Evolutionary conservation across 2,329 filamentous ascomycete species (phyloP).

Genomic region (Proliferodiscus dingleyae): DNA sequence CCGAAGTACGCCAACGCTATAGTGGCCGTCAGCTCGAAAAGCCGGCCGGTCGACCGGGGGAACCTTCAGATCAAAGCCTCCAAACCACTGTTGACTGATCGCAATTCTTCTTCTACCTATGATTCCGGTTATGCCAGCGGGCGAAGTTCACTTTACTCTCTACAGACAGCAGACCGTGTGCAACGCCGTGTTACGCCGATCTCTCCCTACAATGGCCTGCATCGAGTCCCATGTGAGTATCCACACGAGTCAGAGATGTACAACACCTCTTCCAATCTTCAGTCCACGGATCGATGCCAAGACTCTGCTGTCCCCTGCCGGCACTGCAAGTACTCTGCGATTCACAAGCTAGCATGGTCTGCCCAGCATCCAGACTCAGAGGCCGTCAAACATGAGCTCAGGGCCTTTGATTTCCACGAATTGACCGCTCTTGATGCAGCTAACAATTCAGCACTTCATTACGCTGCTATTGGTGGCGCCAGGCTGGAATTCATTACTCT

Average conservation of each 20-base stretch:
- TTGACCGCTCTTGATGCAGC: constrained; percentile 1
- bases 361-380: background rate
- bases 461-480: constrained; percentile 8
- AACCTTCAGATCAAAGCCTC: background rate
- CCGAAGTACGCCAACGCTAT: background rate
- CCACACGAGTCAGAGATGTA: background rate
- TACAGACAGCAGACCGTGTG: background rate
- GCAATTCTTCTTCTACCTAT: background rate
- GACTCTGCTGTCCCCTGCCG: background rate
- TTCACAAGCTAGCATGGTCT: background rate
- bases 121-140: background rate
- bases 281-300: background rate
- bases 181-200: background rate
- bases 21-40: background rate
- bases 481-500: background rate
- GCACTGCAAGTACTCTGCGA: background rate
- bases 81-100: background rate
- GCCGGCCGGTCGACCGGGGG: background rate
- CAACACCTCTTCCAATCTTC: background rate
- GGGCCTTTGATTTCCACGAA: background rate
- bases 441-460: constrained; percentile 10
- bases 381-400: background rate
- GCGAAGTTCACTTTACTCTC: background rate
- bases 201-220: background rate
- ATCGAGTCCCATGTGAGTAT: background rate